Evolutionary conservation across 1,284 basidiomycete species (phyloP), one percentile per base, ranked within the genome.

Genomic region (Apiotrichum porosum): DNA sequence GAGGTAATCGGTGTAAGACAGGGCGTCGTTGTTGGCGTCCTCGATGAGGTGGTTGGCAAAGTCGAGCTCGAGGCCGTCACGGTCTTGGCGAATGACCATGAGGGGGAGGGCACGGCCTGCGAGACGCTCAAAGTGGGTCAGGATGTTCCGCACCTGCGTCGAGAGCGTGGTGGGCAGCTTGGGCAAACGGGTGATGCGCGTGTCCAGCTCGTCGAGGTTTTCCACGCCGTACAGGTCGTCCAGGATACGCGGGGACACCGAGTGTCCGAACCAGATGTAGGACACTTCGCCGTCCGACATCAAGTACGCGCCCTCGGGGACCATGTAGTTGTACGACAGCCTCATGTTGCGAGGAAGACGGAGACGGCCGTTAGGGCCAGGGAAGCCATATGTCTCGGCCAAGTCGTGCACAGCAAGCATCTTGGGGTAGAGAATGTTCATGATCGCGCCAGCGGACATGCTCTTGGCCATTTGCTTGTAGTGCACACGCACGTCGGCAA

Each of bases 41-140:
- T 99, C 95, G 13, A 97, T 83, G 14, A 99, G 78, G 83, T 94
- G 88, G 75, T 98, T 95, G 55, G 88, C 90, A 62, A 94, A 93
- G 69, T 98, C 95, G 44, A 98, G 82, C 75, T 99, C 95, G 51
- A 83, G 79, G 10, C 84, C 93, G 68, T 99, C 95, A 65, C 91
- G 77, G 66, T 97, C 91, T 69, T 98, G 95, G 14, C 95, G 80
- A 0, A 89, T 88, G 39, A 97, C 79, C 31, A 84, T 75, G 51
- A 97, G 80, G 45, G 85, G 88, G 35, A 82, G 60, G 2, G 79
- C 70, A 15, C 79, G 75, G 9, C 84, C 83, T 37, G 77, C 76
- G 32, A 89, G 78, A 54, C 84, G 80, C 44, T 81, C 79, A 39
- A 90, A 83, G 56, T 84, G 78, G 0, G 81, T 79, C 18, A 98